Conservation (phyloP, 768 basidiomycete species). For the Rhizopogon salebrosus region DNA sequence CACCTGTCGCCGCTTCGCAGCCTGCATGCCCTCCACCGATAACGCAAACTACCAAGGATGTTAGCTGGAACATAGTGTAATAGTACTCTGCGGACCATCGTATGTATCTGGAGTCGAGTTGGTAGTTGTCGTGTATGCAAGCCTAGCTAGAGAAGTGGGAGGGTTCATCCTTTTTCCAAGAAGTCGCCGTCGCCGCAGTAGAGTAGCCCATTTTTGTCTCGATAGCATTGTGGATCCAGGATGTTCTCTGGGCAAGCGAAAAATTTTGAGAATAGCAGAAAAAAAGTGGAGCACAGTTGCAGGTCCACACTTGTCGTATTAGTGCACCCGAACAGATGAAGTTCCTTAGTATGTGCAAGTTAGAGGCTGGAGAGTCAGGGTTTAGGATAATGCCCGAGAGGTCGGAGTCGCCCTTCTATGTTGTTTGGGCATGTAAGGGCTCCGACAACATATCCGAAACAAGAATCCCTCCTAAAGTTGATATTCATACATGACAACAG, state of each 20-base stretch:
- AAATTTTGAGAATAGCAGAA: not conserved
- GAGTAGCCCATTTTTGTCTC: not conserved
- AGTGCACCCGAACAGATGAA: not conserved
- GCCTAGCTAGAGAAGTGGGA: not conserved
- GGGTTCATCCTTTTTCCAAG: not conserved
- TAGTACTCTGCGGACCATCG: constrained; percentile 17
- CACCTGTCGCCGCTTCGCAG: constrained; percentile 84
- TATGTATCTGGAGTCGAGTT: constrained; percentile 8
- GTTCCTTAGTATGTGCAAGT: not conserved
- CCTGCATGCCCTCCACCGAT: constrained; percentile 94
- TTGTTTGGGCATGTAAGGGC: not conserved
- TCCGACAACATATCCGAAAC: constrained; percentile 1
- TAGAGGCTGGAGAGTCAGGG: not conserved
- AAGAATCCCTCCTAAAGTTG: not conserved
- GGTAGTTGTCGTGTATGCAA: not conserved
- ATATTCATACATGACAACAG: too few relatives aligned
- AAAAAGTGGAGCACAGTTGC: not conserved
- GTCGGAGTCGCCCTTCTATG: too few relatives aligned
- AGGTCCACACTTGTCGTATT: not conserved
- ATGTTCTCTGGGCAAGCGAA: not conserved
- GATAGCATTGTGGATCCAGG: not conserved
- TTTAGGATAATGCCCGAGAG: not conserved
- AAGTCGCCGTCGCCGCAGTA: not conserved
- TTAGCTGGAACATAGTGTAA: constrained; percentile 28
- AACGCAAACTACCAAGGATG: constrained; percentile 60